Evolutionary conservation across 139 green algal species (phyloP).

Genomic region (Chlamydomonas urium): DNA sequence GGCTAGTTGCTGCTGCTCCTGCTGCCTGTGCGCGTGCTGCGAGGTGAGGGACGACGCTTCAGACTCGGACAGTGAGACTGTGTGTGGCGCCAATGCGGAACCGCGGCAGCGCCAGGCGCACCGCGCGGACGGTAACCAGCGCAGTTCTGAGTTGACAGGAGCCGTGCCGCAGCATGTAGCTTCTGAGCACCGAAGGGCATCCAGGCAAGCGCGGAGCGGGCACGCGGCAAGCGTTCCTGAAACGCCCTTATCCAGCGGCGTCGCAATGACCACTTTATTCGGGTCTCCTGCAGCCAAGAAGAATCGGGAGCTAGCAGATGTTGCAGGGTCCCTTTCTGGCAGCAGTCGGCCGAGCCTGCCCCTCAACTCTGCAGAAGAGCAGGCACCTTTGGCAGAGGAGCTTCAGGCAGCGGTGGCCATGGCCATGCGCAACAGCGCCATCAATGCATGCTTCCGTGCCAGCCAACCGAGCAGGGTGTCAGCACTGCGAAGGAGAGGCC

Average conservation of each 20-base stretch:
- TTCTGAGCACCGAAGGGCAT: neutral
- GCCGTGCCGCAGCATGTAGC: neutral
- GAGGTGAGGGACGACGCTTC: neutral
- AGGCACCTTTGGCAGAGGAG: neutral
- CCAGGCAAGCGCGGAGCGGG: too few species aligned
- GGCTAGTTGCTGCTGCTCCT: constrained; percentile 8
- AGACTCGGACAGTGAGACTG: neutral
- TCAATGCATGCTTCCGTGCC: neutral
- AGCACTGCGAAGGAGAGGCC: neutral
- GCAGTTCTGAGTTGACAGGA: too few species aligned
- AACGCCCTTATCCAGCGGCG: neutral
- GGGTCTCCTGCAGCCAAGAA: neutral
- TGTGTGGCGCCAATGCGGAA: neutral
- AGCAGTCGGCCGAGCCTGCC: too few species aligned
- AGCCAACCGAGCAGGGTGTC: neutral
- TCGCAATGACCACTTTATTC: neutral
- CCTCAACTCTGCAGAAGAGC: neutral
- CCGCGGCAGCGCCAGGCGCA: neutral
- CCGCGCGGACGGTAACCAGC: neutral
- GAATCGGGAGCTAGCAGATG: neutral
- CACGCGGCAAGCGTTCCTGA: too few species aligned
- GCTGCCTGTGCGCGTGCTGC: constrained; percentile 6
- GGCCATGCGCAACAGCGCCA: constrained; percentile 2
- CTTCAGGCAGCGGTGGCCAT: neutral
- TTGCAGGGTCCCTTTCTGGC: neutral